A percentile compares a stretch with the other conserved stretches of the same genome.
These are phyloP conservation scores for Botrytis deweyae DNA, from an alignment of 2,329 filamentous ascomycete genomes.

Conservation along the genomic window DNA sequence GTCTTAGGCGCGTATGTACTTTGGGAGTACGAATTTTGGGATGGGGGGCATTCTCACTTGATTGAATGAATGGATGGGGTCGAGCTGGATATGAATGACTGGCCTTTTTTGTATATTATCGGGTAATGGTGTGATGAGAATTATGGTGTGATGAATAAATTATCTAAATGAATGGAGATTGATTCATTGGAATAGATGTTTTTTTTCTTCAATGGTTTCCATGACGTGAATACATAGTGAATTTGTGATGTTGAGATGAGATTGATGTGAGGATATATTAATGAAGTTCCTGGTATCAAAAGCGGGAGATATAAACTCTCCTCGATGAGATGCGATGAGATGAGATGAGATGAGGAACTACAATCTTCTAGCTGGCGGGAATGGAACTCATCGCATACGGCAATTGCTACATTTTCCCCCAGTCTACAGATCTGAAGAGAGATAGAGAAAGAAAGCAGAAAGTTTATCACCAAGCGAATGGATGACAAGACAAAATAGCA, in stretches of 20 bases:
- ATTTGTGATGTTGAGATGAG: background rate
- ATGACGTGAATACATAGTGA: background rate
- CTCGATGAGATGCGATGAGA: background rate
- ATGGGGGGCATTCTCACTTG: background rate
- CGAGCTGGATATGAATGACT: background rate
- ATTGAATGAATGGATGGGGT: background rate
- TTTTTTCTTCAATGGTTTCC: background rate
- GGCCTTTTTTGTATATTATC: background rate
- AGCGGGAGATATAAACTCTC: background rate
- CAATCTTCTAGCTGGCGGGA: too few species aligned
- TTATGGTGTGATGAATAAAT: background rate
- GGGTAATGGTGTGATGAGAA: slow-evolving; percentile 2
- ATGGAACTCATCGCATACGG: too few species aligned
- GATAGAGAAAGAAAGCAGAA: too few species aligned
- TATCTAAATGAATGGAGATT: background rate
- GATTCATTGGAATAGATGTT: background rate
- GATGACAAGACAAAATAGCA: too few species aligned
- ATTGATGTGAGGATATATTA: background rate
- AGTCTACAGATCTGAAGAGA: background rate
- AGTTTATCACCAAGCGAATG: too few species aligned
- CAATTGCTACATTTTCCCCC: background rate
- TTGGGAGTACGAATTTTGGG: background rate
- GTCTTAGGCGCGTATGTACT: background rate
- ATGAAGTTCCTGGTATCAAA: background rate
- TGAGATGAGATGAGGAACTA: too few species aligned